A percentile compares a stretch with the other conserved stretches of the same genome.
Conservation (phyloP, 1,284 basidiomycete species). For the Apiotrichum domesticum region DNA sequence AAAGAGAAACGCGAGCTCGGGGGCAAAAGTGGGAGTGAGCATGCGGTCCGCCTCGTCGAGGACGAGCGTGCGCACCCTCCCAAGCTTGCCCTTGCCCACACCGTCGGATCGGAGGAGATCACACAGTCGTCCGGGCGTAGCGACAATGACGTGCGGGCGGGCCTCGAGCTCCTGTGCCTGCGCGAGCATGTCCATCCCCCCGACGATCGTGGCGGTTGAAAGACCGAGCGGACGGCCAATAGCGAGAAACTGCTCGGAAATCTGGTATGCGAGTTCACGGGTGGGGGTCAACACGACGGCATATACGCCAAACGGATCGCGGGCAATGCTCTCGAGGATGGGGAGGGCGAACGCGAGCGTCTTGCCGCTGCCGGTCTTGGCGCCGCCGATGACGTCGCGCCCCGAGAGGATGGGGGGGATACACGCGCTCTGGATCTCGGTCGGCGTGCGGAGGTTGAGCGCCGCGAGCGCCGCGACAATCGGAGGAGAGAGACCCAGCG, state of each 20-base stretch:
- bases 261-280: conserved; percentile 91
- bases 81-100: conserved; percentile 70
- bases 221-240: conserved; percentile 75
- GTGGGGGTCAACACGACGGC: conserved; percentile 92
- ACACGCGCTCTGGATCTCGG: conserved; percentile 83
- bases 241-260: conserved; percentile 91
- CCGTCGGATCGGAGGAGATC: conserved; percentile 76
- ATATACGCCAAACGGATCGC: conserved; percentile 89
- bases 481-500: conserved; percentile 66
- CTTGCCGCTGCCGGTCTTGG: conserved; percentile 97
- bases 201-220: conserved; percentile 82
- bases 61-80: conserved; percentile 79
- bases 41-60: conserved; percentile 95
- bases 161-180: conserved; percentile 82
- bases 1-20: conserved; percentile 78
- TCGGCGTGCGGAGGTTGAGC: conserved; percentile 82
- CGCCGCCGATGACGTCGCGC: conserved; percentile 91
- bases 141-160: conserved; percentile 88
- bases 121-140: conserved; percentile 91
- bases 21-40: conserved; percentile 81
- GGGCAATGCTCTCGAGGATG: conserved; percentile 79
- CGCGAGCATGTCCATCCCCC: conserved; percentile 97
- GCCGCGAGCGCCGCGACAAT: conserved; percentile 65
- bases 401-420: conserved; percentile 79
- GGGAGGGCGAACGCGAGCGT: conserved; percentile 96